Percentiles rank a stretch among this genome's conserved stretches.
Conservation (phyloP, 805 yeast genomes). For the Nematodospora valgi region DNA sequence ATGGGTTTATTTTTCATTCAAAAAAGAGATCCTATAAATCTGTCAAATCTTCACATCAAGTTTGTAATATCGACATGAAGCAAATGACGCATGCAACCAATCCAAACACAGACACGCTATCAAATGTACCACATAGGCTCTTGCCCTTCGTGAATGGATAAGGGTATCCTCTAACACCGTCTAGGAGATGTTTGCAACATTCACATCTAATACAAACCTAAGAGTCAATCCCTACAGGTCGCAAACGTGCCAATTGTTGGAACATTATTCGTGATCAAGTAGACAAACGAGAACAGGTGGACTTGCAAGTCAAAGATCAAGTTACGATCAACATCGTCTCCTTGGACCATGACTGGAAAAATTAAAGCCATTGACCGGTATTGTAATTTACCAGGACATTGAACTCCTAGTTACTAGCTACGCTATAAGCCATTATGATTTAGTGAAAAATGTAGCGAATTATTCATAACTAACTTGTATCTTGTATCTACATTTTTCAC, state of each 20-base stretch:
- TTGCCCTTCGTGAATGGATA: conserved; percentile 9
- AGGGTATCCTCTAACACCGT: conserved; percentile 4
- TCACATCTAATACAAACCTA: conserved; percentile 15
- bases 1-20: no score
- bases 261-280: conserved; percentile 10
- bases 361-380: conserved; percentile 19
- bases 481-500: no score
- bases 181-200: conserved; percentile 10
- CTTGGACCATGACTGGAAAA: conserved; percentile 15
- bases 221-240: conserved; percentile 7
- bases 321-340: conserved; percentile 14
- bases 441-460: background rate
- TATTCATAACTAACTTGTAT: no score
- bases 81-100: no score
- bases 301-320: conserved; percentile 17
- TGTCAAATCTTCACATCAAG: no score
- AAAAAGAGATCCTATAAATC: no score
- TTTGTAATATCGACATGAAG: no score
- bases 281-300: conserved; percentile 20
- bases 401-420: conserved; percentile 18
- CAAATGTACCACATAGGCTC: no score
- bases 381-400: conserved; percentile 17
- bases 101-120: no score
- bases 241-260: background rate
- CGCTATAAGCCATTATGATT: conserved; percentile 2